Evolutionary conservation across 2,329 filamentous ascomycete species (phyloP).

Genomic region (Botrytis pseudocinerea): DNA sequence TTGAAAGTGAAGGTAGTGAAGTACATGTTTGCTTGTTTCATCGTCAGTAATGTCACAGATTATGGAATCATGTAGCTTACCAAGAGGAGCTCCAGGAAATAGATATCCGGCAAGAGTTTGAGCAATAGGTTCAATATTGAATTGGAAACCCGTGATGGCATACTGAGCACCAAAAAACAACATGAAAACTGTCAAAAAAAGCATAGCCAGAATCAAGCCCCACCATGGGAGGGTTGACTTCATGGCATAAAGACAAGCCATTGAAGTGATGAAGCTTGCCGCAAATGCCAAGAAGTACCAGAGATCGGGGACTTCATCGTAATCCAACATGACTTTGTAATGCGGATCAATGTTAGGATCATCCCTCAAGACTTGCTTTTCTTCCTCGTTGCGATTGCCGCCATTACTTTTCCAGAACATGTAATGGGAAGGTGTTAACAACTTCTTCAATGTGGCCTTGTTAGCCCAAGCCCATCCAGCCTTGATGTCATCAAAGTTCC

Average conservation of each 20-base stretch:
- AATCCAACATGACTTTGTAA: conserved; percentile 48
- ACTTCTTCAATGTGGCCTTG: conserved; percentile 31
- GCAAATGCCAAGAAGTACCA: conserved; percentile 54
- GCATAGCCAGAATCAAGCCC: conserved; percentile 36
- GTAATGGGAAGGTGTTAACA: conserved; percentile 33
- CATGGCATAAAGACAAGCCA: conserved; percentile 52
- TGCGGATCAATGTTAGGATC: conserved; percentile 44
- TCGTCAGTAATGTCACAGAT: background rate
- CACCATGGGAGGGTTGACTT: conserved; percentile 50
- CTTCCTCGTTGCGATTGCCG: conserved; percentile 25
- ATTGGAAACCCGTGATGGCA: conserved; percentile 51
- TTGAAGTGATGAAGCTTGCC: conserved; percentile 48
- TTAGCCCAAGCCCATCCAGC: conserved; percentile 37
- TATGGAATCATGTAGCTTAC: background rate
- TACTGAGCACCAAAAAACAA: conserved; percentile 39
- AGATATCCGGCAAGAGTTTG: conserved; percentile 52
- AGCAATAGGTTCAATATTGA: conserved; percentile 49
- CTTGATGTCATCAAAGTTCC: conserved; percentile 45
- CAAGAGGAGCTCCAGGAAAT: conserved; percentile 57
- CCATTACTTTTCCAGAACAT: conserved; percentile 30
- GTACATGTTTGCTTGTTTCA: conserved; percentile 60
- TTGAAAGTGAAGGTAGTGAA: conserved; percentile 70
- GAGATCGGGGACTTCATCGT: conserved; percentile 56
- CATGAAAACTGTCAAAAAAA: conserved; percentile 39
- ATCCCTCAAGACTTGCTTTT: conserved; percentile 26